phyloP scores from a whole-genome alignment of 371 early-diverging fungal genomes.

The Rhizopus stolonifer region DNA sequence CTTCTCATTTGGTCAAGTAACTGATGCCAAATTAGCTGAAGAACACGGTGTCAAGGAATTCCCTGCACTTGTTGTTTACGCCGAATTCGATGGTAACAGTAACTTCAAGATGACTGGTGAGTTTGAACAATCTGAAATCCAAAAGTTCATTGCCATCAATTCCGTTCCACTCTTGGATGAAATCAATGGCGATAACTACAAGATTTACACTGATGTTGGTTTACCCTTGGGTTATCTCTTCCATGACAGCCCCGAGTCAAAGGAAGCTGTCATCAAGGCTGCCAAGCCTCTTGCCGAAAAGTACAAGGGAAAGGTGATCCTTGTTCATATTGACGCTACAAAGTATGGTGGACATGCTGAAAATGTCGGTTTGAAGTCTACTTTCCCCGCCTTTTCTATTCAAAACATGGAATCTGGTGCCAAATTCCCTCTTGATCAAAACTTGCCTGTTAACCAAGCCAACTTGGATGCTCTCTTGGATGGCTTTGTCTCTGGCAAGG shows the following conservation, averaged over 20 bases:
- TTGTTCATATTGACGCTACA: constrained; percentile 84
- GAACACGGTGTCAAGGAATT: constrained; percentile 47
- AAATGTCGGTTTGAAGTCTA: constrained; percentile 77
- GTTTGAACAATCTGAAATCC: constrained; percentile 55
- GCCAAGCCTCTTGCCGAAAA: constrained; percentile 78
- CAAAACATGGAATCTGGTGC: constrained; percentile 66
- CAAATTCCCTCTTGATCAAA: constrained; percentile 84
- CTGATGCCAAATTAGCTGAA: constrained; percentile 53
- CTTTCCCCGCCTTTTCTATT: constrained; percentile 93
- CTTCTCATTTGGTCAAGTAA: constrained; percentile 77
- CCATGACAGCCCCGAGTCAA: constrained; percentile 63
- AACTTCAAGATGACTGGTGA: constrained; percentile 54
- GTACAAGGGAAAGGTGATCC: constrained; percentile 82
- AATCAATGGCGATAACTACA: constrained; percentile 85
- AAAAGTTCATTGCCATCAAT: constrained; percentile 68
- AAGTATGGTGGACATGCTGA: constrained; percentile 85
- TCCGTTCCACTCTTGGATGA: constrained; percentile 89
- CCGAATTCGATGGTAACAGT: constrained; percentile 88
- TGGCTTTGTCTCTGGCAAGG: constrained; percentile 65
- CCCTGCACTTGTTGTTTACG: constrained; percentile 79
- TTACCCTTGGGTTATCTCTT: constrained; percentile 90
- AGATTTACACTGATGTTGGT: constrained; percentile 75
- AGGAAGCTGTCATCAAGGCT: constrained; percentile 48
- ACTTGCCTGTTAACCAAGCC: constrained; percentile 56
- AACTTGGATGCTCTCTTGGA: constrained; percentile 63